phyloP scores from a whole-genome alignment of 768 basidiomycete species.

The Boletus coccyginus region DNA sequence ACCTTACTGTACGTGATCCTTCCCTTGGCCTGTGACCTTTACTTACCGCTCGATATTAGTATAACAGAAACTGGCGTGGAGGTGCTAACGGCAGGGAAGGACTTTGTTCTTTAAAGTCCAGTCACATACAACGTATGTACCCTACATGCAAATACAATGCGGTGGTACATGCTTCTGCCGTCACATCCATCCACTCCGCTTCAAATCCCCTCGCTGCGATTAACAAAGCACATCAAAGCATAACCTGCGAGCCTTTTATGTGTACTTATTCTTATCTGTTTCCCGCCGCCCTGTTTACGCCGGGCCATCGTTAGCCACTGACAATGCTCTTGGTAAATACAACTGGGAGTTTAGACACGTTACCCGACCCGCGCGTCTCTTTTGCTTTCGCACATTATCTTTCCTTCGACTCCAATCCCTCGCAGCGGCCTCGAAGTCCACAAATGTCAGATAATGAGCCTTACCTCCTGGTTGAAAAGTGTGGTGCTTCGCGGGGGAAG shows the following conservation, averaged over 20 bases:
- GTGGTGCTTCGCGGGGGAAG: slow-evolving; percentile 39
- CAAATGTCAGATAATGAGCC: slow-evolving; percentile 32
- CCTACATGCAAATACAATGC: slow-evolving; percentile 26
- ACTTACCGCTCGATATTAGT: slow-evolving; percentile 40
- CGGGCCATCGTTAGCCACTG: slow-evolving; percentile 25
- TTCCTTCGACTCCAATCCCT: slow-evolving; percentile 7
- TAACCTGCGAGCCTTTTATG: slow-evolving; percentile 23
- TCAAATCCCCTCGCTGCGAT: slow-evolving; percentile 20
- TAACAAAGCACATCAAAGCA: slow-evolving; percentile 24
- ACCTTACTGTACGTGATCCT: slow-evolving; percentile 74
- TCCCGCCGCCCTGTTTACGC: slow-evolving; percentile 25
- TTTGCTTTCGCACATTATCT: slow-evolving; percentile 26
- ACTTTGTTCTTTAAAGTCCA: slow-evolving; percentile 22
- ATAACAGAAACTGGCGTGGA: slow-evolving; percentile 92
- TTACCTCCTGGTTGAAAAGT: slow-evolving; percentile 41
- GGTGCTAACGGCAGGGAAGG: slow-evolving; percentile 66
- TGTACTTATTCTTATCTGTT: slow-evolving; percentile 33
- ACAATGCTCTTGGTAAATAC: slow-evolving; percentile 31
- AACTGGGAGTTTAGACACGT: slow-evolving; percentile 25
- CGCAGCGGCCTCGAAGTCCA: slow-evolving; percentile 9
- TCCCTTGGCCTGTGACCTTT: background rate
- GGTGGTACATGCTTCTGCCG: slow-evolving; percentile 9
- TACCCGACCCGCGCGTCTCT: slow-evolving; percentile 21
- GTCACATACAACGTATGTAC: slow-evolving; percentile 13
- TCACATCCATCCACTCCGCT: slow-evolving; percentile 16